Evolutionary conservation across 2,329 filamentous ascomycete species (phyloP), one percentile per base, ranked within the genome.

Genomic region (Diaporthe amygdali): DNA sequence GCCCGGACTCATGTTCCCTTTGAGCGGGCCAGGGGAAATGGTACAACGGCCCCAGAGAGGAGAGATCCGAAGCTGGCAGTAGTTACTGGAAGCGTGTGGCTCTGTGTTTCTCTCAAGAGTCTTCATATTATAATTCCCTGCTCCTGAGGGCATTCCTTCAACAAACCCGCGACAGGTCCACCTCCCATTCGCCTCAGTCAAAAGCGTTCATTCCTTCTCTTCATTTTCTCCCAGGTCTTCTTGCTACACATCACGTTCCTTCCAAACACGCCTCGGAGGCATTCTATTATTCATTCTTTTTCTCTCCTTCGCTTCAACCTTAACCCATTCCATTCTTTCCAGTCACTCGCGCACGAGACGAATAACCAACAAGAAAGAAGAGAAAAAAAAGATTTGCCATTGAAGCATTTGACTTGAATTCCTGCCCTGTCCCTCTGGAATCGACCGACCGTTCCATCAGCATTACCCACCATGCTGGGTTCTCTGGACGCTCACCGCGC

Each of bases 401-500:
- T 55, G 59, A 66, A 66, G 56, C 61, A 46, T 59, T 63, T 64
- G 55, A 67, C 56, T 63, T 74, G 75, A 79, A 79, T 77, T 80
- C 70, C 73, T 77, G 71, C 55, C 74, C 68, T 71, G 73, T 69
- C 70, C 54, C 49, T 32, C 51, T 39, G 61, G 32, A 68, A 54
- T 70, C 56, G 34, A n/a, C 44, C 59, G 39, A 15, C 25, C 20
- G 32, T 34, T 41, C 14, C 37, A n/a, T 46, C 32, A n/a, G 52
- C 55, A 37, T 70, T 75, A 56, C 71, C 73, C 74, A 74, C 73
- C n/a, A 68, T 41, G 41, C 56, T 84, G 81, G 80, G 78, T 74
- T 79, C 83, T 73, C 80, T 82, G 82, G 81, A 84, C 73, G 76
- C 81, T 44, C 77, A 80, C 75, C 82, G 84, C 74, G 84, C 86